Evolutionary conservation across 441 rosid genomes (phyloP).

Genomic region (Mallotus repandus): DNA sequence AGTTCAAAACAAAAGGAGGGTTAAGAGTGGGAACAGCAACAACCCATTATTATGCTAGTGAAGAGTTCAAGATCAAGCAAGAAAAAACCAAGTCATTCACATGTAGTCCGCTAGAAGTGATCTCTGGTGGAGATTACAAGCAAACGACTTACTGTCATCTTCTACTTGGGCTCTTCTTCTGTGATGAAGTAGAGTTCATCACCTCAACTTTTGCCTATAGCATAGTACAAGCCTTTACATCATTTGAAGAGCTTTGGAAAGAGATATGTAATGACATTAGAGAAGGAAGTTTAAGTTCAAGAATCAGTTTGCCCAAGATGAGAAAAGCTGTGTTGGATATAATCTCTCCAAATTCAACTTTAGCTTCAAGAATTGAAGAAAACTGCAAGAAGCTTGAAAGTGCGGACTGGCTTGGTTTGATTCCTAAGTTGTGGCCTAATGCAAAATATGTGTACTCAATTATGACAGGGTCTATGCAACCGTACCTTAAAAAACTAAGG

Average conservation of each 20-base stretch:
- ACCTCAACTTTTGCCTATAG: constrained; percentile 81
- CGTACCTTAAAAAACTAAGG: constrained; percentile 61
- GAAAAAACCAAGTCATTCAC: constrained; percentile 68
- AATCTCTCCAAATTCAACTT: constrained; percentile 47
- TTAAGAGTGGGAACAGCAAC: constrained; percentile 80
- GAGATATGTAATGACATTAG: constrained; percentile 62
- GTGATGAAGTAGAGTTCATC: constrained; percentile 56
- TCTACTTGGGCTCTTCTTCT: constrained; percentile 66
- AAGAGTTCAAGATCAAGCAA: constrained; percentile 83
- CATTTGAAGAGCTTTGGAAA: constrained; percentile 69
- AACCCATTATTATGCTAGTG: constrained; percentile 69
- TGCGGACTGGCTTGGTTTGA: constrained; percentile 51
- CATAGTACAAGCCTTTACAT: constrained; percentile 67
- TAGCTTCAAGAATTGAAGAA: constrained; percentile 50
- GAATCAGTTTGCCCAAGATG: constrained; percentile 48
- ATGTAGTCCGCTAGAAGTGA: constrained; percentile 74
- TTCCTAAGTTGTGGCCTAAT: constrained; percentile 75
- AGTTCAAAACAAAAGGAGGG: constrained; percentile 69
- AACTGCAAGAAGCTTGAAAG: constrained; percentile 45
- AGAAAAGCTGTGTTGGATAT: constrained; percentile 55
- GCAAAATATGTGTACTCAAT: constrained; percentile 82
- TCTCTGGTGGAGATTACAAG: constrained; percentile 66
- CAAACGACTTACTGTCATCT: constrained; percentile 88
- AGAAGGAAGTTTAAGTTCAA: constrained; percentile 50
- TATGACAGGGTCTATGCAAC: constrained; percentile 92